Base-by-base conservation (phyloP, 345 rosid species). In the Heritiera fomes region DNA sequence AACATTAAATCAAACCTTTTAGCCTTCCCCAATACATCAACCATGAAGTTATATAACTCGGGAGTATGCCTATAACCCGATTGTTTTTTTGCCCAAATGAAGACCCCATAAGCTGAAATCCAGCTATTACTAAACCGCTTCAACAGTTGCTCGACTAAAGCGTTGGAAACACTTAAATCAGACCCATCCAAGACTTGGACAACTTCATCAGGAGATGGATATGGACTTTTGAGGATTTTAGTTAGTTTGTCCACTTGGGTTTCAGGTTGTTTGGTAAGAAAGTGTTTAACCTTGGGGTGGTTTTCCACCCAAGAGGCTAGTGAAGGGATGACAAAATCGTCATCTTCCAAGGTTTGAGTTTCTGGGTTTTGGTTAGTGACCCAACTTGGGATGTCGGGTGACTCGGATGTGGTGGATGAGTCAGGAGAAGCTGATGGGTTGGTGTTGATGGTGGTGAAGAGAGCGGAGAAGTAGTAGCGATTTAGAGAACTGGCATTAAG, bases 31-130 rank as follows among this genome's bases (percentile, higher is more conserved):
- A 93, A 73, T 34, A 87, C 79, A 71, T 93, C 97, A 78, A 94
- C 89, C 95, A 93, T 91, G 14, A 82, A 43, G 77, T 91, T 81
- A 60, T 83, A 93, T 18, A 76, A 17, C 64, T 81, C 86, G 1
- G 87, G 81, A 2, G 92, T 60, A 86, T 87, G 94, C 84, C 1
- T 79, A 82, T 83, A 87, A 85, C 88, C 91, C 82, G 90, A 76
- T 89, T 88, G 94, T 53, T 85, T 58, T 82, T 92, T 88, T 83
- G 97, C 96, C 98, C 98, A 93, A 67, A 23, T 79, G 95, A 95
- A 95, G 67, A 87, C 69, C 52, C 92, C 96, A 52, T 84, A 86
- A 11, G 93, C 88, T n/a, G 87, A 78, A 34, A 83, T 76, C 98
- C 92, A 92, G 2, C 85, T 88, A 62, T 83, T 86, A 77, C 90